These are phyloP conservation scores for Saposhnikovia divaricata DNA, from an alignment of 129 eudicot genomes.

Conservation along the genomic window DNA sequence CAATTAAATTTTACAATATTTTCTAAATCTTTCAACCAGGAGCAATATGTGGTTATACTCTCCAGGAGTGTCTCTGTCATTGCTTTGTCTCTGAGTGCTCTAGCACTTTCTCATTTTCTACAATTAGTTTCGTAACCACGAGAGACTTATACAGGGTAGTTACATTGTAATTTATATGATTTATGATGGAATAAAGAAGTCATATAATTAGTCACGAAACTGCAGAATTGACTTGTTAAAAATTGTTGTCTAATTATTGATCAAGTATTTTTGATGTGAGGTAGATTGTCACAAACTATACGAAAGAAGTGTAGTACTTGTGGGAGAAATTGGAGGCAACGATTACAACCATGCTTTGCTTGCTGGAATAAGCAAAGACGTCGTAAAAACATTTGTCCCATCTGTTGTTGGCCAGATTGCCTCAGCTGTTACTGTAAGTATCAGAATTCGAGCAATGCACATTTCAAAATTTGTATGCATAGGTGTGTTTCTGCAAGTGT, in stretches of 20 bases:
- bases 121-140: background rate
- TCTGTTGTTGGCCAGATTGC: slow-evolving; percentile 34
- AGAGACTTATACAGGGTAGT: background rate
- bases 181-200: background rate
- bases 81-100: background rate
- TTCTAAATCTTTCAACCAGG: background rate
- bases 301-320: slow-evolving; percentile 34
- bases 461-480: background rate
- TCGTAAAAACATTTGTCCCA: slow-evolving; percentile 29
- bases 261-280: background rate
- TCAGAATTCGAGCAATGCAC: background rate
- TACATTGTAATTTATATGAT: background rate
- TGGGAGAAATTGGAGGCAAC: slow-evolving; percentile 90
- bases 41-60: background rate
- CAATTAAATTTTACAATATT: background rate
- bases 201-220: background rate
- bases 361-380: slow-evolving; percentile 29
- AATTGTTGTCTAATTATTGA: background rate
- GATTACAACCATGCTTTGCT: slow-evolving; percentile 53
- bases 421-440: slow-evolving; percentile 39
- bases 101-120: background rate
- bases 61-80: background rate
- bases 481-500: background rate
- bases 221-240: background rate
- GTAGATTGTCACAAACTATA: slow-evolving; percentile 40